A percentile compares a stretch with the other conserved stretches of the same genome.
phyloP scores from a whole-genome alignment of 768 basidiomycete species.

The Termitomyces sp. region DNA sequence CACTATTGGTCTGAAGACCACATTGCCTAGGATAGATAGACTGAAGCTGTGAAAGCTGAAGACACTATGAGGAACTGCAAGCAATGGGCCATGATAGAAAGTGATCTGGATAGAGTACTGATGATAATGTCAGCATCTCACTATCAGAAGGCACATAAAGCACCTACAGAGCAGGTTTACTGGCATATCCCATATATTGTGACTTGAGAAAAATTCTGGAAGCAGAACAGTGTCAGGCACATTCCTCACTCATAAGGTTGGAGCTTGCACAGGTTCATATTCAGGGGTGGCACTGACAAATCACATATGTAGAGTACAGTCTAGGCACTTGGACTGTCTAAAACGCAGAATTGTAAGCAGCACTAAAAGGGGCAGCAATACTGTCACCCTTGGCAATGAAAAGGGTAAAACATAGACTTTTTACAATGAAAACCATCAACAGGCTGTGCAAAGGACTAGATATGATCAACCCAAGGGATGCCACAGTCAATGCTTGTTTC shows the following conservation, averaged over 20 bases:
- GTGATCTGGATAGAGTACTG: not conserved
- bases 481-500: slow-evolving; percentile 16
- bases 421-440: slow-evolving; percentile 8
- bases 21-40: no score
- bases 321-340: slow-evolving; percentile 34
- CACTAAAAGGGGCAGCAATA: slow-evolving; percentile 22
- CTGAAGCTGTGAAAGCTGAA: no score
- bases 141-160: not conserved
- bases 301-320: slow-evolving; percentile 30
- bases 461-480: slow-evolving; percentile 7
- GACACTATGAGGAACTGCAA: no score
- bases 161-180: slow-evolving; percentile 6
- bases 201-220: not conserved
- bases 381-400: slow-evolving; percentile 25
- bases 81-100: no score
- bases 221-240: not conserved
- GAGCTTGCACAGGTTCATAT: slow-evolving; percentile 25
- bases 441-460: not conserved
- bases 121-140: not conserved
- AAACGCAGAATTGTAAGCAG: slow-evolving; percentile 16
- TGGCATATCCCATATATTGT: slow-evolving; percentile 14
- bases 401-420: slow-evolving; percentile 21
- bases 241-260: no score
- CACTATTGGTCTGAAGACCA: no score
- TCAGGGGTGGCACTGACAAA: slow-evolving; percentile 27